Conservation (phyloP, 768 basidiomycete species). For the Kwoniella sp. region DNA sequence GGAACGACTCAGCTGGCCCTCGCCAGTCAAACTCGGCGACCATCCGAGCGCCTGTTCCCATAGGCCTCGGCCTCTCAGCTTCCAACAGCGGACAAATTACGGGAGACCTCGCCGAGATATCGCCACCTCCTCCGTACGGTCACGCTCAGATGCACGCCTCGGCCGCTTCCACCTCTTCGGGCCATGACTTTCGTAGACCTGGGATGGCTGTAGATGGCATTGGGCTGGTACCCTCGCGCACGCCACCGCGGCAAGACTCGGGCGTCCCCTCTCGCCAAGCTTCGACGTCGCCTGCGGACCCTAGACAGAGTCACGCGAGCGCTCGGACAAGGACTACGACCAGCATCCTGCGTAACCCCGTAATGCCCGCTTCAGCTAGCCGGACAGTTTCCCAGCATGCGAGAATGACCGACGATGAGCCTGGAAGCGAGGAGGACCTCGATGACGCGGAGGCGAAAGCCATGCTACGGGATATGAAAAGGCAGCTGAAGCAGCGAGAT, state of each 20-base stretch:
- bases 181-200: neutral
- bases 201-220: neutral
- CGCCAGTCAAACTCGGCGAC: too few species aligned
- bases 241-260: conserved; percentile 11
- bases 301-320: conserved; percentile 20
- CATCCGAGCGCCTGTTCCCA: too few species aligned
- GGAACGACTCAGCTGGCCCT: too few species aligned
- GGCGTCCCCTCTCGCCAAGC: conserved; percentile 6
- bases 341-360: too few species aligned
- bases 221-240: neutral
- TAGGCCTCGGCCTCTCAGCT: too few species aligned
- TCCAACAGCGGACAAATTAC: neutral
- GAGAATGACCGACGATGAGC: conserved; percentile 1
- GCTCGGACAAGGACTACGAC: neutral
- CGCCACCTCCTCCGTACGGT: conserved; percentile 43
- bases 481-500: conserved; percentile 22
- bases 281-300: conserved; percentile 10
- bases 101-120: conserved; percentile 7
- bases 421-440: conserved; percentile 23
- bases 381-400: too few species aligned
- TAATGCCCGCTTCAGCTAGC: too few species aligned
- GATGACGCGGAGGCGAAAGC: conserved; percentile 13
- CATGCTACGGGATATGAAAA: conserved; percentile 16
- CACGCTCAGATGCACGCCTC: conserved; percentile 8
- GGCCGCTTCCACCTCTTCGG: too few species aligned